Evolutionary conservation across 1,284 basidiomycete genomes (phyloP).

Genomic region (Moesziomyces parantarcticus): DNA sequence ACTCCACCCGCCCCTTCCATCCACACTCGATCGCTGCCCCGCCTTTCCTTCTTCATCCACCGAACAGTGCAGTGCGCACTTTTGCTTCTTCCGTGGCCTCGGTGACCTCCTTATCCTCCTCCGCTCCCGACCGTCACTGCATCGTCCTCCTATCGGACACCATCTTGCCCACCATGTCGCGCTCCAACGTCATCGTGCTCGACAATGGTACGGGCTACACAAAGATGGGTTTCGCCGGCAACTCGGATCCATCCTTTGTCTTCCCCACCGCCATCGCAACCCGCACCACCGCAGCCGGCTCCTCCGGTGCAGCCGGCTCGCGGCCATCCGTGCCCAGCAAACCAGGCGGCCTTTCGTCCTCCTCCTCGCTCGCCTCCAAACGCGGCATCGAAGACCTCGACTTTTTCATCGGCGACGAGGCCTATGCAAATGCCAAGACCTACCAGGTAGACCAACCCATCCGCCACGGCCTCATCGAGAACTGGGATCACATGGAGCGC

Average conservation of each 20-base stretch:
- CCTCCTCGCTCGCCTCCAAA: slow-evolving; percentile 79
- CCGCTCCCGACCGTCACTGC: not conserved
- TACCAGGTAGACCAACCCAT: slow-evolving; percentile 98
- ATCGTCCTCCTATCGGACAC: no score
- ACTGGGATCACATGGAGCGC: slow-evolving; percentile 99
- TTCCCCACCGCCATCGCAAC: slow-evolving; percentile 68
- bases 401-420: slow-evolving; percentile 99
- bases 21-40: no score
- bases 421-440: slow-evolving; percentile 87
- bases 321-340: slow-evolving; percentile 81
- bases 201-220: slow-evolving; percentile 98
- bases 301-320: slow-evolving; percentile 67
- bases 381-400: slow-evolving; percentile 98
- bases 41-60: not conserved
- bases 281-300: slow-evolving; percentile 52
- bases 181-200: slow-evolving; percentile 67
- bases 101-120: not conserved
- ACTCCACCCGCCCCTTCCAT: slow-evolving; percentile 6
- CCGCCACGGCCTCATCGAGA: slow-evolving; percentile 97
- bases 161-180: slow-evolving; percentile 53
- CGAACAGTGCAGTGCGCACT: no score
- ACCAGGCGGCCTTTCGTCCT: slow-evolving; percentile 71
- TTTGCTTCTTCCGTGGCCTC: no score
- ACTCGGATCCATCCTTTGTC: slow-evolving; percentile 93
- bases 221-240: slow-evolving; percentile 98